Percentiles rank a stretch among this genome's conserved stretches.
These are phyloP conservation scores for Trypanosoma cruzi DNA, from an alignment of 208 protist genomes.

Conservation along the genomic window DNA sequence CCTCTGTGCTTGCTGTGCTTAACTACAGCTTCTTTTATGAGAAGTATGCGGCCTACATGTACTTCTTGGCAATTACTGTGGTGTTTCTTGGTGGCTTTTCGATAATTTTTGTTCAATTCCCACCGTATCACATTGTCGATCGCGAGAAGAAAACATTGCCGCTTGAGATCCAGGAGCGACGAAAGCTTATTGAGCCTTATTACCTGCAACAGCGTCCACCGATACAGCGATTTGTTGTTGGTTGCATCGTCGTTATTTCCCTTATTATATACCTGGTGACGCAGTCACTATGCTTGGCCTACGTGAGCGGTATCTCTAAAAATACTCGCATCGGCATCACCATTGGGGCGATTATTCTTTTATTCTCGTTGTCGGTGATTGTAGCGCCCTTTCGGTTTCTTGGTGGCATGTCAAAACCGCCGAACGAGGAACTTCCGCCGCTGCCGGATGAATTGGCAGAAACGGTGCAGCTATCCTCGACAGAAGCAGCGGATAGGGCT, in stretches of 20 bases:
- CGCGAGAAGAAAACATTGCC: constrained; percentile 8
- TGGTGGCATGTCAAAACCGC: constrained; percentile 3
- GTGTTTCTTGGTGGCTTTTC: constrained; percentile 14
- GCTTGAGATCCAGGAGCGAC: constrained; percentile 11
- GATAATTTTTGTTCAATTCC: constrained; percentile 13
- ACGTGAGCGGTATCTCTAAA: constrained; percentile 31
- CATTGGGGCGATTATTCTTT: constrained; percentile 38
- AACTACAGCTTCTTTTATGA: constrained; percentile 22
- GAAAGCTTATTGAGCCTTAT: constrained; percentile 36
- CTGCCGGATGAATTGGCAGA: neutral
- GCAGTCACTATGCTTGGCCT: constrained; percentile 52
- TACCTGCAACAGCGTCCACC: no score
- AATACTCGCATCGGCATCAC: constrained; percentile 40
- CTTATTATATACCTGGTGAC: no score
- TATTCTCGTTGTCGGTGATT: constrained; percentile 25
- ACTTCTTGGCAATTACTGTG: constrained; percentile 43
- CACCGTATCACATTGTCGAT: constrained; percentile 19
- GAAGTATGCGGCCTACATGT: constrained; percentile 53
- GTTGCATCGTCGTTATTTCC: no score
- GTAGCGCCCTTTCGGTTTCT: constrained; percentile 19
- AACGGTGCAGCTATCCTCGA: neutral
- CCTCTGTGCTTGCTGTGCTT: constrained; percentile 44
- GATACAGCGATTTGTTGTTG: no score
- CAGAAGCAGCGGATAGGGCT: constrained; percentile 4
- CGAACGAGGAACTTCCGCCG: constrained; percentile 16